Evolutionary conservation across 2,329 filamentous ascomycete species (phyloP).

Genomic region (Decorospora gaudefroyi): DNA sequence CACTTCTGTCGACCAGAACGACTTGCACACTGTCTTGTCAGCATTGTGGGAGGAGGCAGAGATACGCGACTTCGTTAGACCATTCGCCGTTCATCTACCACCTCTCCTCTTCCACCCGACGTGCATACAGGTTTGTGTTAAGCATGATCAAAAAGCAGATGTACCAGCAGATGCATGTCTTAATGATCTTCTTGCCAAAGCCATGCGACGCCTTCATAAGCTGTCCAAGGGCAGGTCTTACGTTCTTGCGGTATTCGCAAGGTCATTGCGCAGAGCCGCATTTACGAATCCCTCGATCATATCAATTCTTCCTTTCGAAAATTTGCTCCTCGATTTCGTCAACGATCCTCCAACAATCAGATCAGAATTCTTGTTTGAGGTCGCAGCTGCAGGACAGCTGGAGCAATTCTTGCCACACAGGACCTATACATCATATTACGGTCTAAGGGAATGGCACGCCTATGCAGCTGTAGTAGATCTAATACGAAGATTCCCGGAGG

Average conservation of each 20-base stretch:
- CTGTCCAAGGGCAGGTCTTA: slow-evolving; percentile 45
- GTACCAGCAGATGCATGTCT: slow-evolving; percentile 10
- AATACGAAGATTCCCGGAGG: slow-evolving; percentile 46
- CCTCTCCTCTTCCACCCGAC: slow-evolving; percentile 45
- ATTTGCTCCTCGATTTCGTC: slow-evolving; percentile 48
- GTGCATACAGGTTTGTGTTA: slow-evolving; percentile 30
- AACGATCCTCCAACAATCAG: slow-evolving; percentile 50
- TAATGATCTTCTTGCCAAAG: slow-evolving; percentile 27
- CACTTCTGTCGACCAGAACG: slow-evolving; percentile 8
- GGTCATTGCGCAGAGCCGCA: slow-evolving; percentile 39
- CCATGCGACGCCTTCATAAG: slow-evolving; percentile 31
- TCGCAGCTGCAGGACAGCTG: slow-evolving; percentile 44
- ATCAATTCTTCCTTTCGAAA: slow-evolving; percentile 44
- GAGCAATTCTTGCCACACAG: slow-evolving; percentile 38
- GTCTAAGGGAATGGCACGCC: slow-evolving; percentile 49
- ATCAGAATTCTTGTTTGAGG: slow-evolving; percentile 54
- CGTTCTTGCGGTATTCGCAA: slow-evolving; percentile 37
- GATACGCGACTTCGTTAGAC: slow-evolving; percentile 53
- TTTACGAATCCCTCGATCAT: slow-evolving; percentile 36
- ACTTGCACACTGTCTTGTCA: slow-evolving; percentile 34
- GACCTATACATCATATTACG: slow-evolving; percentile 52
- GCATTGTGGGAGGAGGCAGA: slow-evolving; percentile 56
- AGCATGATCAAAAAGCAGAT: background rate
- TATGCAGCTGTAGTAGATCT: slow-evolving; percentile 54
- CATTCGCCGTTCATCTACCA: slow-evolving; percentile 46